Percentiles rank a stretch among this genome's conserved stretches.
Conservation (phyloP, 257 asterid species). For the Gentiana macrophylla region DNA sequence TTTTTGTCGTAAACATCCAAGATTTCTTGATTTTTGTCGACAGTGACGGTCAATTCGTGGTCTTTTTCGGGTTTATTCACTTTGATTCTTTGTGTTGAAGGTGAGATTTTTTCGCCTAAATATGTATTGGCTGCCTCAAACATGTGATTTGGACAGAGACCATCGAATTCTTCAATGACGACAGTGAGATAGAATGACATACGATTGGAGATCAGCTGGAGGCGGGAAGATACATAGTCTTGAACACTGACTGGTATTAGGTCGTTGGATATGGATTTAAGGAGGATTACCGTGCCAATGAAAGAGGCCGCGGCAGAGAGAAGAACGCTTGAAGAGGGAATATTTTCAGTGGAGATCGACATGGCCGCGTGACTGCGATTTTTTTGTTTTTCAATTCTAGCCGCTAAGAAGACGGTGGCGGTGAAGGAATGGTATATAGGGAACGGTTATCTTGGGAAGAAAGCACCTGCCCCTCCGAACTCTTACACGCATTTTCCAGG, state of each 20-base stretch:
- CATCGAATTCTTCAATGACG: constrained; percentile 58
- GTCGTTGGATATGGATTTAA: constrained; percentile 35
- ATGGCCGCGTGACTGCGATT: constrained; percentile 12
- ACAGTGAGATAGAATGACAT: constrained; percentile 45
- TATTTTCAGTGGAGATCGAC: constrained; percentile 1
- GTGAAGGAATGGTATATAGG: too few species aligned
- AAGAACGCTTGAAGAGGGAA: constrained; percentile 30
- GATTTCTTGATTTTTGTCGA: constrained; percentile 51
- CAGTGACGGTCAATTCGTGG: constrained; percentile 33
- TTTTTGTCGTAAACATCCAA: constrained; percentile 19
- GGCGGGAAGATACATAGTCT: constrained; percentile 31
- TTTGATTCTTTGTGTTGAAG: constrained; percentile 42
- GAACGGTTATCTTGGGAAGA: too few species aligned
- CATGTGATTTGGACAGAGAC: constrained; percentile 53
- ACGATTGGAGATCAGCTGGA: constrained; percentile 26
- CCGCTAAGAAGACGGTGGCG: too few species aligned
- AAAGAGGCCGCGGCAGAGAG: constrained; percentile 46
- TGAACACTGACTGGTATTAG: constrained; percentile 34
- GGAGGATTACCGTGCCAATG: constrained; percentile 34
- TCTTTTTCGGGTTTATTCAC: constrained; percentile 50
- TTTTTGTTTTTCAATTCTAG: not conserved
- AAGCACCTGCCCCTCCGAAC: too few species aligned
- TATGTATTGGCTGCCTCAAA: constrained; percentile 45
- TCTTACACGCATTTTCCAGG: too few species aligned
- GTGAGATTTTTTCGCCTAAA: constrained; percentile 41